Evolutionary conservation across 345 rosid genomes (phyloP), one percentile per base, ranked within the genome.

Genomic region (Durio zibethinus): DNA sequence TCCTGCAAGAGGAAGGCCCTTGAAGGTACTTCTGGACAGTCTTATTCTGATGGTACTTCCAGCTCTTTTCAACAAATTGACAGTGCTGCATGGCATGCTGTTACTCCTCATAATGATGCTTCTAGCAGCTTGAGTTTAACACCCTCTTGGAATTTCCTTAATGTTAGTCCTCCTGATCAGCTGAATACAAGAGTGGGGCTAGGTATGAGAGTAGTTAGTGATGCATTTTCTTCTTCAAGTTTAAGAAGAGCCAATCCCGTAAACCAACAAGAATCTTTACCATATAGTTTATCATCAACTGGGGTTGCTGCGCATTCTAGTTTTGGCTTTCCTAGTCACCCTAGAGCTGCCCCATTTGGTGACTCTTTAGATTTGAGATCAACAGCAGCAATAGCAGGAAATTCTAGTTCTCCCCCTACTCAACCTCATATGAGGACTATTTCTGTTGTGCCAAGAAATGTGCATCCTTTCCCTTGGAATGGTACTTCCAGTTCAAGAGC

Each of bases 1-100:
- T 93, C 98, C 42, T 89, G 97, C 94, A 93, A 94, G 84, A 89
- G 98, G 87, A 94, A 86, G 86, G 90, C 95, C 67, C 89, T 90
- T 79, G 97, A 94, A 82, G 97, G 95, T 79, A 81, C 89, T 54
- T 87, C 97, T 45, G 87, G 89, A 80, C 90, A 79, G 63, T 85
- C 91, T 57, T 87, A 82, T 80, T 77, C 87, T 21, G 84, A 84
- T 53, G 90, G 83, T 78, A 88, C 88, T 77, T 87, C 94, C 57
- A 83, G 88, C 81, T 78, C 81, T 78, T 68, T 80, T 82, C 83
- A 86, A 54, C 93, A 85, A 78, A 74, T 82, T 47, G 93, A 87
- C 62, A 85, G 74, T 81, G 79, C 79, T 80, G 80, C 83, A 75
- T 85, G 85, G 79, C 82, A 80, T 80, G 75, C 72, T 76, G 85